Evolutionary conservation across 768 basidiomycete genomes (phyloP), one percentile per base, ranked within the genome.

Genomic region (Amanita polypyramis): DNA sequence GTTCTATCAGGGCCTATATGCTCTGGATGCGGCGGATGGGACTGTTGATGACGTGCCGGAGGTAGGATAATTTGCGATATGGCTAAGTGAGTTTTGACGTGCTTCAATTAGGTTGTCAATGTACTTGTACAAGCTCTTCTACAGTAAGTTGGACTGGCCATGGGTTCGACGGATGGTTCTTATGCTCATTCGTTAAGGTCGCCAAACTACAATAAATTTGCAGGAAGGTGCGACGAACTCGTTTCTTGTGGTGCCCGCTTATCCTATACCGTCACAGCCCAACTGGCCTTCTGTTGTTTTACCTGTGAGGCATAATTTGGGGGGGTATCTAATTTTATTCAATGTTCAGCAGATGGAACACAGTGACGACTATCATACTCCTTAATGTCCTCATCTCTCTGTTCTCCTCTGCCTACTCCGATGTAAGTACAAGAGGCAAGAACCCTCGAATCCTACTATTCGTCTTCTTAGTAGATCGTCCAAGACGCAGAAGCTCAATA

Each of bases 331-430:
- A 34, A 43, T 43, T 17, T 21, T 46, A 30, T 54, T 40, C 57
- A 15, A 39, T 39, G 27, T 14, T 38, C 23, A 11, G 15, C 52
- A 85, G 83, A 37, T 94, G 90, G 91, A 91, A 83, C 64, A 75
- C 89, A 46, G 75, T 81, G 17, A 84, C 88, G 2, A 85, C 79
- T 14, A 75, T 96, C 43, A 77, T 97, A 46, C 73, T 96, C 43
- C 76, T 96, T 61, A 97, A 97, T 60, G 81, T 97, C 59, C 73
- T 97, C 58, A 92, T 97, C 56, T 96, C 93, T n/a, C 67, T 97
- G 56, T 96, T 96, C 62, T 82, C 92, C 14, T 89, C 91, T 43
- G 91, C 92, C 0, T 95, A 95, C 58, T 79, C 82, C 9, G 92
- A 93, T 56, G 90, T 88, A 47, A 61, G 75, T 66, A n/a, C 20